Conservation (phyloP, 192 early-diverging fungal genomes). For the Coemansia sp. region DNA sequence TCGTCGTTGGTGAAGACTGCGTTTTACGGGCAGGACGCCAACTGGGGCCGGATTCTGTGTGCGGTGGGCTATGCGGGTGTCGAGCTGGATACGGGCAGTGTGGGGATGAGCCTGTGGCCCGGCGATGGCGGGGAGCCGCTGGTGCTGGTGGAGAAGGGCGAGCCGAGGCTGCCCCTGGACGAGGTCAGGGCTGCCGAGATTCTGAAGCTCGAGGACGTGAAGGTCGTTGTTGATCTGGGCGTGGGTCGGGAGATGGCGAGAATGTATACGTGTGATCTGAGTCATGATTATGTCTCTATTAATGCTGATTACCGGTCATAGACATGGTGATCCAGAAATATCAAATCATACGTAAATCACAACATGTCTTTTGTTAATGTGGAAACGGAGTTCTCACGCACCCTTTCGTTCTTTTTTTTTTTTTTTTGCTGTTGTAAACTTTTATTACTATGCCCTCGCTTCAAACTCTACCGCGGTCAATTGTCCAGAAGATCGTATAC, state of each 20-base stretch:
- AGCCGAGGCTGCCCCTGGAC: constrained; percentile 76
- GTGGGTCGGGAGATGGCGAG: constrained; percentile 72
- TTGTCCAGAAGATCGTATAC: background rate
- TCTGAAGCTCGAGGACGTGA: constrained; percentile 81
- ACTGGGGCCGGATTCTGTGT: constrained; percentile 95
- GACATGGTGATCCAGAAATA: no score
- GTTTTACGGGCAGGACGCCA: constrained; percentile 94
- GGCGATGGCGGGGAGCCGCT: constrained; percentile 64
- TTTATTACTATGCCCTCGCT: background rate
- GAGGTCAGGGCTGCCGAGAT: constrained; percentile 82
- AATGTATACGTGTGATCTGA: constrained; percentile 96
- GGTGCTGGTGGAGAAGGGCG: constrained; percentile 76
- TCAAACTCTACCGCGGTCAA: background rate
- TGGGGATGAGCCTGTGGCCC: constrained; percentile 75
- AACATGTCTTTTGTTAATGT: background rate
- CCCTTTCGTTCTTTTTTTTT: background rate
- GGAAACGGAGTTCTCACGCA: background rate
- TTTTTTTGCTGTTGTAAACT: no score
- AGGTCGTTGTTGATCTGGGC: constrained; percentile 77
- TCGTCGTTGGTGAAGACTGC: constrained; percentile 96
- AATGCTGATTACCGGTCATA: constrained; percentile 86
- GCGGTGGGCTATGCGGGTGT: constrained; percentile 86
- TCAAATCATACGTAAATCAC: no score
- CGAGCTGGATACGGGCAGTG: constrained; percentile 68
- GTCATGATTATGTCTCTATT: constrained; percentile 91